A percentile compares a stretch with the other conserved stretches of the same genome.
These are phyloP conservation scores for Populus alba DNA, from an alignment of 345 rosid genomes.

Conservation along the genomic window DNA sequence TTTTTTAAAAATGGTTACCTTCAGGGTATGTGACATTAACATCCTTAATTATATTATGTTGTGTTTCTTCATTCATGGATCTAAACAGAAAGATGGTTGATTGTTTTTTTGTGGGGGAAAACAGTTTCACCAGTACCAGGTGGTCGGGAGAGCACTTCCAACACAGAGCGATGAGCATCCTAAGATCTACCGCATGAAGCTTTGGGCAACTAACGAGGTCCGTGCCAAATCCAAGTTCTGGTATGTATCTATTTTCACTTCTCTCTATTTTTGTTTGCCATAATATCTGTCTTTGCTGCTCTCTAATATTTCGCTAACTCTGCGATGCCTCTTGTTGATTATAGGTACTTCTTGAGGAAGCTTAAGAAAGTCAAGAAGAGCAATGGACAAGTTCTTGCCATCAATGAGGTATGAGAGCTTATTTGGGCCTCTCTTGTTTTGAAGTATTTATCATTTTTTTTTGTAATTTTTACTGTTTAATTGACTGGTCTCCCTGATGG, in stretches of 20 bases:
- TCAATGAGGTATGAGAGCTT: constrained; percentile 42
- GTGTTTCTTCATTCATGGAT: neutral
- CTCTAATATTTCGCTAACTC: neutral
- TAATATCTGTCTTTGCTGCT: neutral
- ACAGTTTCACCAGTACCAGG: constrained; percentile 68
- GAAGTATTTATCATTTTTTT: neutral
- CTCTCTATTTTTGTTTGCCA: neutral
- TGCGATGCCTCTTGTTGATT: neutral
- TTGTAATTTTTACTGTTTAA: neutral
- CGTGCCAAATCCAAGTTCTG: constrained; percentile 65
- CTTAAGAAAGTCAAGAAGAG: constrained; percentile 57
- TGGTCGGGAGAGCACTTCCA: constrained; percentile 67
- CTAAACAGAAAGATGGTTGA: neutral
- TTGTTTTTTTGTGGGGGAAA: neutral
- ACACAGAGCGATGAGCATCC: constrained; percentile 54
- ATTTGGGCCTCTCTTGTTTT: neutral
- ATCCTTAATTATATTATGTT: neutral
- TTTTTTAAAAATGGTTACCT: neutral
- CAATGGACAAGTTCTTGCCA: constrained; percentile 53
- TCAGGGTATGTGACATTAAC: neutral
- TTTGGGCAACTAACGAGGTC: constrained; percentile 69
- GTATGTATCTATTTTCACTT: constrained; percentile 23
- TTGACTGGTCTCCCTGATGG: neutral
- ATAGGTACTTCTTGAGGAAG: constrained; percentile 53
- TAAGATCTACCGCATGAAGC: constrained; percentile 55